Evolutionary conservation across 2,329 filamentous ascomycete species (phyloP).

Genomic region (Paecilomyces sp.): DNA sequence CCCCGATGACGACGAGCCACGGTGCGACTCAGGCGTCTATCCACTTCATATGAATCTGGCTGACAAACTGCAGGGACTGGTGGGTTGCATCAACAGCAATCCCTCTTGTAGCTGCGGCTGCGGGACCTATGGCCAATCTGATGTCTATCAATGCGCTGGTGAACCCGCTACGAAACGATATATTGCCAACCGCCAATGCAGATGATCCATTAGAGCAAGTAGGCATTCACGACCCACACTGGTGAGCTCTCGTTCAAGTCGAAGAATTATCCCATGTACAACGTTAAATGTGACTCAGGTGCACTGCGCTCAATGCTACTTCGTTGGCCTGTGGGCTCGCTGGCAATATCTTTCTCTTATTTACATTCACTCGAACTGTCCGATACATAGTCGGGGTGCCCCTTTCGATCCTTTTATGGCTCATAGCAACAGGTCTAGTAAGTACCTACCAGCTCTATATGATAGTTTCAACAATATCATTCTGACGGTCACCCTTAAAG

Average conservation of each 20-base stretch:
- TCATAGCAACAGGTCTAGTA: constrained; percentile 53
- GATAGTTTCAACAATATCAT: neutral
- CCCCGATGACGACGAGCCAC: constrained; percentile 35
- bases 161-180: constrained; percentile 61
- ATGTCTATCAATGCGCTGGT: constrained; percentile 84
- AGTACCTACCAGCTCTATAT: constrained; percentile 13
- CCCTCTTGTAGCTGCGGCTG: constrained; percentile 73
- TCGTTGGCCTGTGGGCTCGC: constrained; percentile 69
- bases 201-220: constrained; percentile 45
- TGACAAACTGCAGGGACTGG: constrained; percentile 29
- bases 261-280: neutral
- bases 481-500: constrained; percentile 24
- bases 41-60: neutral
- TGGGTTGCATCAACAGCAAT: constrained; percentile 50
- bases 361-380: constrained; percentile 77
- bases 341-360: constrained; percentile 73
- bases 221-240: constrained; percentile 61
- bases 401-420: constrained; percentile 76
- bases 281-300: constrained; percentile 39
- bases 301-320: constrained; percentile 66
- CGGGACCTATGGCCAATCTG: constrained; percentile 80
- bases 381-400: constrained; percentile 78
- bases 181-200: constrained; percentile 37
- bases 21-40: constrained; percentile 8
- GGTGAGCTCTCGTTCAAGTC: constrained; percentile 41